Evolutionary conservation across 345 rosid species (phyloP).

Genomic region (Gossypium longicalyx): DNA sequence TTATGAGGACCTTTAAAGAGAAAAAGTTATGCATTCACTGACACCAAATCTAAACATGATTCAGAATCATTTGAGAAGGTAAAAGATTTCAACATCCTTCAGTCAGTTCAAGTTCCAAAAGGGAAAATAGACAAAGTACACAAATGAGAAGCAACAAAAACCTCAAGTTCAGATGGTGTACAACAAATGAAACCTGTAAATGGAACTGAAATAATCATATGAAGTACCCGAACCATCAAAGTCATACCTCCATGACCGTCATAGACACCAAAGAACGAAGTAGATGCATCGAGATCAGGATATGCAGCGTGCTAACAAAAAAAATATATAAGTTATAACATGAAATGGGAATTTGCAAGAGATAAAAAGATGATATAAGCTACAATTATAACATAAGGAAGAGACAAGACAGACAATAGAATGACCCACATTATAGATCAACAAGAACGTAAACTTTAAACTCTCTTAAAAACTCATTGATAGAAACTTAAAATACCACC

Average conservation of each 20-base stretch:
- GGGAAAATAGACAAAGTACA: background rate
- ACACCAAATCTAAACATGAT: background rate
- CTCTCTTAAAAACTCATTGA: background rate
- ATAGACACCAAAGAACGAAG: slow-evolving; percentile 95
- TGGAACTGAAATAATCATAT: background rate
- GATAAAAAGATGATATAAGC: background rate
- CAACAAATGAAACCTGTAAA: background rate
- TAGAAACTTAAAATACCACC: background rate
- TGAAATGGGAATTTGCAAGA: background rate
- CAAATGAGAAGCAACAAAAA: background rate
- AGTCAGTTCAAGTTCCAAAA: background rate
- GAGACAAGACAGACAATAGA: background rate
- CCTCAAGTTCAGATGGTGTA: background rate
- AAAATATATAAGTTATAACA: slow-evolving; percentile 14
- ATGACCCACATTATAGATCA: background rate
- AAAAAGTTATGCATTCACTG: background rate
- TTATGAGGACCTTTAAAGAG: background rate
- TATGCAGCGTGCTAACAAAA: slow-evolving; percentile 75
- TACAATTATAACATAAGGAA: background rate
- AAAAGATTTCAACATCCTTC: background rate
- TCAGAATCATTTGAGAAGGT: background rate
- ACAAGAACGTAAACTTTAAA: background rate
- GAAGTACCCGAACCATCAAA: slow-evolving; percentile 20
- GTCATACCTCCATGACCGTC: slow-evolving; percentile 98
- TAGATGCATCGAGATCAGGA: slow-evolving; percentile 66